Base-by-base conservation (phyloP, 2,329 filamentous ascomycete species). In the Diplodia mutila region DNA sequence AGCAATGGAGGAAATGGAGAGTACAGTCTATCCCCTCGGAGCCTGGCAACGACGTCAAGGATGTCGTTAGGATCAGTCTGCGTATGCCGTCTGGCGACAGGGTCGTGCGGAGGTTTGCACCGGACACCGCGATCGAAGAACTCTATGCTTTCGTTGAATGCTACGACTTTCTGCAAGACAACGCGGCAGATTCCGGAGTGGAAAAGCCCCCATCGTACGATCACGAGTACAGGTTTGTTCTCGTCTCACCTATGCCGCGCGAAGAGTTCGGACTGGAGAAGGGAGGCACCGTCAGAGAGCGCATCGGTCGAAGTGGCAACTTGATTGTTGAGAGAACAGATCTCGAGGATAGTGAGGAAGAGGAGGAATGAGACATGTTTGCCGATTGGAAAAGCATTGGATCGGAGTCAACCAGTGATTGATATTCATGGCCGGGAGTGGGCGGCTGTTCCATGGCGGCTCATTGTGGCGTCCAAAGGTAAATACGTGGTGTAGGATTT, bases 131-230 rank as follows among this genome's bases (percentile, higher is more conserved):
- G 2, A 82, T 98, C 46, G 94, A 98, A 76, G 93, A 97, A 74
- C 81, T 99, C 6, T 98, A 98, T 78, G 95, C 94, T 0, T 97
- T 97, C 80, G 93, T 98, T 2, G 95, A 99, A 76, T 98, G 94
- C 80, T 90, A 93, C 76, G 89, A 92, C 64, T 72, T 90, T 6
- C 73, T 93, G 3, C 79, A 85, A 42, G 78, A 75, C 25, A 78
- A 77, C 21, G 70, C 74, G 6, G 67, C 69, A 68, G 73, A 72
- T 4, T 77, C 79, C 18, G 76, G 81, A 37, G 79, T 78, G 1
- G 74, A 80, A 4, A 79, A 87, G 72, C 92, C 93, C 0, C 81
- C 85, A 25, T 87, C 82, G 14, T 98, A 95, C 76, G 83, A 89
- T 71, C 94, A 98, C 77, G 83, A 89, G 72, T 99, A 95, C 80